Evolutionary conservation across 176 grass and related monocot species (phyloP), one percentile per base, ranked within the genome.

Genomic region (Oryza meridionalis): DNA sequence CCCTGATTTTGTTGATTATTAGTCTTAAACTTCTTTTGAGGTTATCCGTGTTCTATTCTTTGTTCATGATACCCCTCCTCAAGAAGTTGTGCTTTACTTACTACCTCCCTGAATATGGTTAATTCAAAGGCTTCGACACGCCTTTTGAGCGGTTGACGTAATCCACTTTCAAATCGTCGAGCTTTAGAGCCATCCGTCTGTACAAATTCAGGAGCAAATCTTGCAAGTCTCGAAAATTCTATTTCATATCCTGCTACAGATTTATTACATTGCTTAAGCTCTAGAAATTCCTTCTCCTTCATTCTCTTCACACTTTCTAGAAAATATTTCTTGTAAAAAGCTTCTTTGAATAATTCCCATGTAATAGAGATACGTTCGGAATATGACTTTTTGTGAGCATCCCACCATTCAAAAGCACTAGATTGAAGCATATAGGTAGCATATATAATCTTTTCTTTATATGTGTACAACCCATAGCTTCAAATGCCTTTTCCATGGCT

Each of bases 401-500:
- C 49, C 47, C 73, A 53, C 72, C 72, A 19, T 3, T 74, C 72
- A 21, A 51, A 74, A 31, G 27, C 46, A 12, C 47, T 55, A 21
- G 46, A 53, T 7, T 75, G 46, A 2, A 75, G 14, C 47, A 58
- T 33, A n/a, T 75, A 75, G 0, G 11, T 4, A 6, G 27, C 49
- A n/a, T 75, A 75, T 2, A 4, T 17, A 8, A 55, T 47, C 2
- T 9, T 75, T 17, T 75, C 72, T 17, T 19, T 21, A 5, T 55
- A 5, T 55, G 16, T 9, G 0, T 21, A 4, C 29, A 55, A 2
- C 47, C 27, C 73, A 75, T 75, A 1, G 26, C 49, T 0, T 16
- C 73, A 75, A 75, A 75, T 55, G 47, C 47, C 19, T 75, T 55
- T 21, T 75, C 73, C 73, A 75, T 75, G 7, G 47, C 6, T 2